phyloP scores from a whole-genome alignment of 2,329 filamentous ascomycete species.

The Simplicillium sp. region DNA sequence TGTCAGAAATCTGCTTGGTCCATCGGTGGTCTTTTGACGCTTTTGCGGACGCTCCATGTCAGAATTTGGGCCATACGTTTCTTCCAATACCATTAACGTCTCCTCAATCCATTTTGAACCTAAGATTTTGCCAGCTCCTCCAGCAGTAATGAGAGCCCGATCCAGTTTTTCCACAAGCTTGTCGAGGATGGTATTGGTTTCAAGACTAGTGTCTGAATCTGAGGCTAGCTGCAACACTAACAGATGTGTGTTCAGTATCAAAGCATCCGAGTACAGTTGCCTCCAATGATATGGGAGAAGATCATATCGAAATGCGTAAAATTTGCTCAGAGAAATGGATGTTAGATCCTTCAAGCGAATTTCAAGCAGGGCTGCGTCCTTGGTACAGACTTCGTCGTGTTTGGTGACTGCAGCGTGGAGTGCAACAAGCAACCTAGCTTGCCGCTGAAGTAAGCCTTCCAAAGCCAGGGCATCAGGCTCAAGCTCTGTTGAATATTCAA shows the following conservation, averaged over 20 bases:
- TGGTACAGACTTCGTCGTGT: too few species aligned
- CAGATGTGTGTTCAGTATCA: constrained; percentile 50
- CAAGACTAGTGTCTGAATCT: constrained; percentile 1
- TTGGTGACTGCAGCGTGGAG: too few species aligned
- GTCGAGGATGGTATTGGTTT: constrained; percentile 28
- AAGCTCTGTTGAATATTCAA: too few species aligned
- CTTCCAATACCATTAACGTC: constrained; percentile 34
- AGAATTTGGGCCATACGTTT: constrained; percentile 10
- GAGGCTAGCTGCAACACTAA: constrained; percentile 13
- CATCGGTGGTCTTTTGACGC: constrained; percentile 1
- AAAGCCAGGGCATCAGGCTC: too few species aligned
- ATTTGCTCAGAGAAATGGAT: constrained; percentile 50
- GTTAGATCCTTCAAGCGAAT: constrained; percentile 45
- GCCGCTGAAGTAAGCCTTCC: too few species aligned
- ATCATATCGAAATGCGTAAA: constrained; percentile 61
- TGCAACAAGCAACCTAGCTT: too few species aligned
- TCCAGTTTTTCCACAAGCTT: constrained; percentile 60
- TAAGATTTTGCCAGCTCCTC: constrained; percentile 44
- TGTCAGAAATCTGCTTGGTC: constrained; percentile 13
- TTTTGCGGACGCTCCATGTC: constrained; percentile 6
- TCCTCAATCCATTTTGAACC: constrained; percentile 41
- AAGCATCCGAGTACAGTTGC: constrained; percentile 61
- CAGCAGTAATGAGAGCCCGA: constrained; percentile 65
- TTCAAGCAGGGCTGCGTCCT: background rate
- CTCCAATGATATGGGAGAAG: constrained; percentile 61